A percentile compares a stretch with the other conserved stretches of the same genome.
Evolutionary conservation across 306 rosid species (phyloP).

Genomic region (Acacia melanoxylon): DNA sequence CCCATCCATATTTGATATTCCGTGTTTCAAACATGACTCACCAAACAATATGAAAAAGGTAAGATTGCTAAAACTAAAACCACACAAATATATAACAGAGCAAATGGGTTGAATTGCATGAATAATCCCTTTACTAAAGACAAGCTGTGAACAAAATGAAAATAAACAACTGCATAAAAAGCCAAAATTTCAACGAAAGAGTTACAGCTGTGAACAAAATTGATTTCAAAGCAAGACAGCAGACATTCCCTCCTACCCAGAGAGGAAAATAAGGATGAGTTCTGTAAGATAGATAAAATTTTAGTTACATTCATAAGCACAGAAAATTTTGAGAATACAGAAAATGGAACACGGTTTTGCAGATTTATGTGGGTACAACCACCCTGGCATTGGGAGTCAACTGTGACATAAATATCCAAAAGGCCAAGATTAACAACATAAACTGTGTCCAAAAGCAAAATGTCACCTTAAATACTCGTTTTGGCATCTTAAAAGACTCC

Average conservation of each 20-base stretch:
- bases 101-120: background rate
- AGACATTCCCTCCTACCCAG: constrained; percentile 23
- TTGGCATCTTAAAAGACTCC: constrained; percentile 59
- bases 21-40: background rate
- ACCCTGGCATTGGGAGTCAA: constrained; percentile 45
- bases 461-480: constrained; percentile 55
- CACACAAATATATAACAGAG: background rate
- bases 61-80: background rate
- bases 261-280: constrained; percentile 27
- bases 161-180: constrained; percentile 16
- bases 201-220: constrained; percentile 28
- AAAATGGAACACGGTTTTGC: constrained; percentile 29
- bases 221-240: constrained; percentile 32
- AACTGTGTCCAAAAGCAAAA: constrained; percentile 58
- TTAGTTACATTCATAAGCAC: constrained; percentile 31
- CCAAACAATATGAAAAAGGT: background rate
- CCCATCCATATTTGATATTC: background rate
- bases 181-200: constrained; percentile 26
- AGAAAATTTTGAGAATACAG: constrained; percentile 38
- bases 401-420: constrained; percentile 52
- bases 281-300: constrained; percentile 34
- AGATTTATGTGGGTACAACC: constrained; percentile 78
- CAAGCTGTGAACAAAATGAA: background rate
- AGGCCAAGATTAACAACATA: constrained; percentile 46
- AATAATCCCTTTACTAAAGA: background rate